Conservation (phyloP, 2,329 filamentous ascomycete genomes). For the Trichoderma sp. region DNA sequence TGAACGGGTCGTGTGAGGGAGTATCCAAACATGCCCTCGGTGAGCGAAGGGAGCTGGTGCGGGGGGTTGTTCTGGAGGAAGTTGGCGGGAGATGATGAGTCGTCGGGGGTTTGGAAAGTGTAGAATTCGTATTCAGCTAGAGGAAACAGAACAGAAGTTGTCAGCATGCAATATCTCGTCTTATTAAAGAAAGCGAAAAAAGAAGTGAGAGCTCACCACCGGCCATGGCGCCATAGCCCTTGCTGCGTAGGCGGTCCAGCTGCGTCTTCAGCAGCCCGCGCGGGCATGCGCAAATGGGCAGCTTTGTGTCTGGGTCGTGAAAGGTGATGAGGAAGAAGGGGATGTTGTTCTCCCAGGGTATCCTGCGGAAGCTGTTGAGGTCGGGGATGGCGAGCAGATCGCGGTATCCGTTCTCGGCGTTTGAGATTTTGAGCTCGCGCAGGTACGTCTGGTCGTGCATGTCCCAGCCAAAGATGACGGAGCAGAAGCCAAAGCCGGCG, state of each 20-base stretch:
- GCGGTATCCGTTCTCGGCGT: constrained; percentile 85
- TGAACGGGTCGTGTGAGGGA: constrained; percentile 82
- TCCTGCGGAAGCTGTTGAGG: constrained; percentile 71
- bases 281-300: constrained; percentile 74
- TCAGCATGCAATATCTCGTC: background rate
- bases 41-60: constrained; percentile 71
- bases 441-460: constrained; percentile 94
- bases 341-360: constrained; percentile 86
- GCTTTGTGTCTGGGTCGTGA: constrained; percentile 71
- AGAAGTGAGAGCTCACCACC: constrained; percentile 60
- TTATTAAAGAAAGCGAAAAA: background rate
- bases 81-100: constrained; percentile 64
- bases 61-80: constrained; percentile 74
- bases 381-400: constrained; percentile 83
- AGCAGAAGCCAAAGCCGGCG: constrained; percentile 88
- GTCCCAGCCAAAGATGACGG: constrained; percentile 93
- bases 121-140: constrained; percentile 94
- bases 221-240: constrained; percentile 81
- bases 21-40: constrained; percentile 96
- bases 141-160: background rate
- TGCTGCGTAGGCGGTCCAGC: constrained; percentile 62
- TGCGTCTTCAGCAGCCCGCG: constrained; percentile 70
- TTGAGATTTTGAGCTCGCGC: constrained; percentile 80
- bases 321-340: constrained; percentile 86
- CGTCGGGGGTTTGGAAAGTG: constrained; percentile 72